phyloP scores from a whole-genome alignment of 2,329 filamentous ascomycete genomes.

The Aspergillus nomiae region DNA sequence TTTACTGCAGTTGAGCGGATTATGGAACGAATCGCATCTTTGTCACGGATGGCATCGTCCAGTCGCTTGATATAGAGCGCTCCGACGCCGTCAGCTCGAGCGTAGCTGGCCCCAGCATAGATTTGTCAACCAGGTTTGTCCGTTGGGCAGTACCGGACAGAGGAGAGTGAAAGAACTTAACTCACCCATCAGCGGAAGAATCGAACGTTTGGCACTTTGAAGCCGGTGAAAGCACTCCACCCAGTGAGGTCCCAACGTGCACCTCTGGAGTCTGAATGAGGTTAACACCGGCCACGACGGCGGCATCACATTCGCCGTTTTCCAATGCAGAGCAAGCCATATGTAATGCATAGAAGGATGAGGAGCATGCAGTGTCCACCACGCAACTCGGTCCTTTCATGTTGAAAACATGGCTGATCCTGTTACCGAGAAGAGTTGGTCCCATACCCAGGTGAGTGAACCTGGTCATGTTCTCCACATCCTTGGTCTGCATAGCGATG shows the following conservation, averaged over 20 bases:
- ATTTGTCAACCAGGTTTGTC: too few species aligned
- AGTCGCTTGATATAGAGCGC: conserved; percentile 38
- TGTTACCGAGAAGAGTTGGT: conserved; percentile 19
- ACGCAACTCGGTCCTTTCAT: conserved; percentile 34
- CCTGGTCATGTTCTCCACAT: too few species aligned
- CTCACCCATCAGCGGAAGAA: conserved; percentile 30
- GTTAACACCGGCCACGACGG: conserved; percentile 27
- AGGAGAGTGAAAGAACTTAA: too few species aligned
- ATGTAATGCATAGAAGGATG: conserved; percentile 42
- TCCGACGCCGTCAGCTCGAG: conserved; percentile 34
- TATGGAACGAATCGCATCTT: conserved; percentile 19
- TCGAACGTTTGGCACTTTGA: conserved; percentile 40
- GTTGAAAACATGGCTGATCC: conserved; percentile 40
- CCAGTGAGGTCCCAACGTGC: conserved; percentile 29
- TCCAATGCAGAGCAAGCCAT: conserved; percentile 34
- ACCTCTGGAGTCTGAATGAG: conserved; percentile 24
- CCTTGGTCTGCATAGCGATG: conserved; percentile 14
- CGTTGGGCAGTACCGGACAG: too few species aligned
- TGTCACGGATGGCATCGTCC: conserved; percentile 27
- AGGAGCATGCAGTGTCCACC: conserved; percentile 43
- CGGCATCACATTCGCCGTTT: conserved; percentile 20
- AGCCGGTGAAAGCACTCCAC: conserved; percentile 37
- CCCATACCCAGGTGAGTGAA: too few species aligned
- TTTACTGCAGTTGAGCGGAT: conserved; percentile 22
- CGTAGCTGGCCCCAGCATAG: conserved; percentile 21